A percentile compares a stretch with the other conserved stretches of the same genome.
phyloP scores from a whole-genome alignment of 2,329 filamentous ascomycete genomes.

The Parafenestella ontariensis region DNA sequence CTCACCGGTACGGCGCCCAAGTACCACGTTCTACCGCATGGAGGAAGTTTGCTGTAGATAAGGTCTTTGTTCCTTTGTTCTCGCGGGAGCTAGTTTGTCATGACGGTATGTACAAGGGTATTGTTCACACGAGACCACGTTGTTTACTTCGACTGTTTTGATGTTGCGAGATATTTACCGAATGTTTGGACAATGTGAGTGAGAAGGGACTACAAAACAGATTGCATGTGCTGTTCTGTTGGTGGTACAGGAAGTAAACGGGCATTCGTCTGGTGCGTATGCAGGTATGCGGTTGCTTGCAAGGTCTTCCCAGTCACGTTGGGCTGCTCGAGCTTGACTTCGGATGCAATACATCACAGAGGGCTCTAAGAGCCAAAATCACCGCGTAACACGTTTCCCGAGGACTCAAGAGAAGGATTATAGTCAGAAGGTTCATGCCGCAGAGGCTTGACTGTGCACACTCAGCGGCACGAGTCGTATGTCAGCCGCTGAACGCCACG shows the following conservation, averaged over 20 bases:
- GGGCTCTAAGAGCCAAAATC: background rate
- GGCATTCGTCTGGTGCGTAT: background rate
- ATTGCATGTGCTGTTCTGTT: background rate
- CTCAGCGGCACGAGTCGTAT: slow-evolving; percentile 13
- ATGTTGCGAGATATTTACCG: background rate
- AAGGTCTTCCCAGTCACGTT: background rate
- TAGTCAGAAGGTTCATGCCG: slow-evolving; percentile 16
- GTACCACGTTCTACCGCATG: background rate
- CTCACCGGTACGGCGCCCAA: background rate
- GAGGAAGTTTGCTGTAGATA: background rate
- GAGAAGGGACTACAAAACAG: no score
- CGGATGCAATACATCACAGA: background rate
- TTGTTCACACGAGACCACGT: background rate
- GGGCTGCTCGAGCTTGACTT: background rate
- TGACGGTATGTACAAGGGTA: background rate
- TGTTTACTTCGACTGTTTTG: background rate
- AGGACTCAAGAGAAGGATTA: background rate
- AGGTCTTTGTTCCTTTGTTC: background rate
- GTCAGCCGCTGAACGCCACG: slow-evolving; percentile 18
- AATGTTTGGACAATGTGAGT: background rate
- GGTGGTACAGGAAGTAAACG: background rate
- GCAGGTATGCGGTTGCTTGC: background rate
- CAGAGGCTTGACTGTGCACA: slow-evolving; percentile 2
- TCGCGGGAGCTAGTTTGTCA: background rate
- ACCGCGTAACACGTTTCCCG: background rate